phyloP scores from a whole-genome alignment of 2,329 filamentous ascomycete genomes.

The Colletotrichum sp. region DNA sequence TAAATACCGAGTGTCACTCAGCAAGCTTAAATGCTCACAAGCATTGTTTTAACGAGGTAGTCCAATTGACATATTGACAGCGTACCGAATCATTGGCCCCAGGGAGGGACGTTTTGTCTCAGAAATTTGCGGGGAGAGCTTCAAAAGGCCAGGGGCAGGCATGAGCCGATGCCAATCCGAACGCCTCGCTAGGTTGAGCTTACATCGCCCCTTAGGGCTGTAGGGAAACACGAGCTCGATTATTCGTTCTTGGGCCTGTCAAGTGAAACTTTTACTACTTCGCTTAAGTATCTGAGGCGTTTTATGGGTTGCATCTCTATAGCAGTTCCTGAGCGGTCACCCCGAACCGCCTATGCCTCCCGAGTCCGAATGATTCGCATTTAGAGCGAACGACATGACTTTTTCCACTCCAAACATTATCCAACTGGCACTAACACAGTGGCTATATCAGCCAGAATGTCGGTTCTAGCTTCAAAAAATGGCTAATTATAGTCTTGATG shows the following conservation, averaged over 20 bases:
- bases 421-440: rapidly evolving
- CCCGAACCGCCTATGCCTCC: not conserved
- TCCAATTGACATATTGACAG: not conserved
- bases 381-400: not conserved
- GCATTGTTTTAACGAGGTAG: not conserved
- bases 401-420: not conserved
- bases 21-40: not conserved
- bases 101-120: not conserved
- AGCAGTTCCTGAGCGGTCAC: not conserved
- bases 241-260: not conserved
- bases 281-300: not conserved
- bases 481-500: not conserved
- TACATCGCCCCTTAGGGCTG: not conserved
- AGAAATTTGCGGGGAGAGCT: not conserved
- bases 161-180: not conserved
- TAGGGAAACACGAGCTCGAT: not conserved
- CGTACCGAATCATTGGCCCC: not conserved
- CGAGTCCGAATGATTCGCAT: not conserved
- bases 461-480: not conserved
- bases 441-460: not conserved
- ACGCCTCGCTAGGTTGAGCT: not conserved
- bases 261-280: not conserved
- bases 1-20: not conserved
- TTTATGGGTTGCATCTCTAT: not conserved
- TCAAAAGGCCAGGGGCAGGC: not conserved